These are phyloP conservation scores for Plasmodium sp. DNA, from an alignment of 169 alveolate genomes.

Conservation along the genomic window DNA sequence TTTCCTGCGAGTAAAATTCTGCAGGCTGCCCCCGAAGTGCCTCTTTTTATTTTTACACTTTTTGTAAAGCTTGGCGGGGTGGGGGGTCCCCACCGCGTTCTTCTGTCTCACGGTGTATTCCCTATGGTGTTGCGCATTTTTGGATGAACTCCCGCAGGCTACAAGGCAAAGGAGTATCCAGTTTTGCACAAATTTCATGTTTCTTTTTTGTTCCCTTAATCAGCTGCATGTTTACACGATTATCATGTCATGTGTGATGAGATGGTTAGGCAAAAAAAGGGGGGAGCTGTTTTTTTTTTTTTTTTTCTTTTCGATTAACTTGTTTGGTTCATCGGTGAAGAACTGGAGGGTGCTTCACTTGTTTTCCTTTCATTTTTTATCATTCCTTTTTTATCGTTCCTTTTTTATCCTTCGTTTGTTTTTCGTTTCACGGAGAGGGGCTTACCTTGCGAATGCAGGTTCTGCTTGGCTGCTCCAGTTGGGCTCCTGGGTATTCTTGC, in stretches of 20 bases:
- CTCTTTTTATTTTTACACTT: background rate
- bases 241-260: background rate
- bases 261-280: background rate
- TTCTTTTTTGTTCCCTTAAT: background rate
- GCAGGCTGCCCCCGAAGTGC: background rate
- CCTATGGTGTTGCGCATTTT: slow-evolving; percentile 5
- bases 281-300: background rate
- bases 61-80: background rate
- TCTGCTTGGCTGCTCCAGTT: background rate
- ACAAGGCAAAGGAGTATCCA: background rate
- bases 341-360: background rate
- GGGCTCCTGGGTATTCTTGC: background rate
- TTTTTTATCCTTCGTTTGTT: background rate
- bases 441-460: background rate
- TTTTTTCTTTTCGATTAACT: background rate
- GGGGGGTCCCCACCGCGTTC: background rate
- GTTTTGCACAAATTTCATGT: slow-evolving; percentile 20
- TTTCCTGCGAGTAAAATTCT: background rate
- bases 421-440: background rate
- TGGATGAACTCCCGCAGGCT: background rate
- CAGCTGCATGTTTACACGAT: background rate
- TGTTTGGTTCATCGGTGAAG: background rate
- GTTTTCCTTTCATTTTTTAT: background rate
- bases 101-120: background rate
- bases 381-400: background rate